These are phyloP conservation scores for Ustilago trichophora DNA, from an alignment of 1,284 basidiomycete genomes.

Conservation along the genomic window DNA sequence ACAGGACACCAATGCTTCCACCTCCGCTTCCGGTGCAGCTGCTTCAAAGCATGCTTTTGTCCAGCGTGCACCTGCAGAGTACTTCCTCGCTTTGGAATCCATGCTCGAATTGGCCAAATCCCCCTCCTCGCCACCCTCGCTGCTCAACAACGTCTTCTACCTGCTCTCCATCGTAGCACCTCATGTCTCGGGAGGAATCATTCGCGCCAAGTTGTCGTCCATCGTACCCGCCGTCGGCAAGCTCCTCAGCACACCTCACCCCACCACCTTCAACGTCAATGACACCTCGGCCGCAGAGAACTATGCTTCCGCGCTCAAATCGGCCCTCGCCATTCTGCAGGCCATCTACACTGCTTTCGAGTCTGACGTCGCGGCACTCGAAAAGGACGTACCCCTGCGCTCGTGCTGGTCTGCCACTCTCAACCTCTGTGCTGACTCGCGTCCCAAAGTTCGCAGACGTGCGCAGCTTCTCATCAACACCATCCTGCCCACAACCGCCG, in stretches of 20 bases:
- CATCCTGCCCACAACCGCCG: conserved; percentile 67
- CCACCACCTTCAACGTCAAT: conserved; percentile 42
- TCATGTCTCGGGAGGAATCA: conserved; percentile 50
- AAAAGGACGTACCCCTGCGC: conserved; percentile 47
- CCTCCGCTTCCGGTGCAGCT: conserved; percentile 72
- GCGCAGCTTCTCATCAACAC: conserved; percentile 86
- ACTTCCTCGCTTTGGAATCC: conserved; percentile 61
- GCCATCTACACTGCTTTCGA: conserved; percentile 75
- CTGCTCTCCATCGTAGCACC: conserved; percentile 60
- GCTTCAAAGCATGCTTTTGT: conserved; percentile 73
- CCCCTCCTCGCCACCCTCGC: conserved; percentile 29
- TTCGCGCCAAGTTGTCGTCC: conserved; percentile 52
- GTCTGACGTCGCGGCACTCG: conserved; percentile 69
- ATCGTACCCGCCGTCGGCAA: conserved; percentile 53
- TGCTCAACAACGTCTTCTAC: conserved; percentile 58
- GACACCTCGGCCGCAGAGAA: conserved; percentile 78
- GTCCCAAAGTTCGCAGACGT: conserved; percentile 92
- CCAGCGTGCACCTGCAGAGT: conserved; percentile 54
- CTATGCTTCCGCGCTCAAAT: conserved; percentile 71
- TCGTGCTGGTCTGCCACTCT: conserved; percentile 75
- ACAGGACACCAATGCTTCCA: conserved; percentile 72
- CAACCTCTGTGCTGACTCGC: conserved; percentile 81
- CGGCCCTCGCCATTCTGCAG: conserved; percentile 78
- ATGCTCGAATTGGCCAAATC: conserved; percentile 50
- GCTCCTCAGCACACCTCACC: conserved; percentile 58